Percentiles rank a stretch among this genome's conserved stretches.
phyloP scores from a whole-genome alignment of 2,329 filamentous ascomycete genomes.

The Fusarium nodosum region DNA sequence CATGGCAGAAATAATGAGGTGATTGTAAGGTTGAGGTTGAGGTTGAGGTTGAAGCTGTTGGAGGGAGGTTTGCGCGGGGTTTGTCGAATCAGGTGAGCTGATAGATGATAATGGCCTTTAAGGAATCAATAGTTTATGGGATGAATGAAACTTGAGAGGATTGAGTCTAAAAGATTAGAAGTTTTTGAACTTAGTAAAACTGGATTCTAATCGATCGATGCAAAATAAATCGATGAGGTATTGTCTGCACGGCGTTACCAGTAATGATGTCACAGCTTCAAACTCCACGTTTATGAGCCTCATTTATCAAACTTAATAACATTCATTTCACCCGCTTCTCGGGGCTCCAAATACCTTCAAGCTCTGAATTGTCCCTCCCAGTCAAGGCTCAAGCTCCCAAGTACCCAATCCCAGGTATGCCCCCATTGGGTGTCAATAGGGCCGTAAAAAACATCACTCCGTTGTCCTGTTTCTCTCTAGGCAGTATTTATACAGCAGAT shows the following conservation, averaged over 20 bases:
- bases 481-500: not conserved
- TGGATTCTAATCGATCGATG: slow-evolving; percentile 19
- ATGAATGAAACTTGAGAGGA: not conserved
- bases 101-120: not conserved
- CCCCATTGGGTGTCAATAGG: not conserved
- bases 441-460: not conserved
- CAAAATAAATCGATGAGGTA: slow-evolving; percentile 30
- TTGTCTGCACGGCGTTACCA: slow-evolving; percentile 27
- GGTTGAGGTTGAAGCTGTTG: slow-evolving; percentile 5
- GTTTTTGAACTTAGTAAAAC: slow-evolving; percentile 4
- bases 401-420: not conserved
- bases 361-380: not conserved
- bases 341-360: not conserved
- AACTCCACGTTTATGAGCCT: slow-evolving; percentile 6
- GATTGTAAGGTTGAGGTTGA: slow-evolving; percentile 9
- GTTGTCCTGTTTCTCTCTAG: not conserved
- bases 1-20: slow-evolving; percentile 41
- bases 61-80: slow-evolving; percentile 7
- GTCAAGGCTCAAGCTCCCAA: not conserved
- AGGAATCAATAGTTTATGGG: not conserved
- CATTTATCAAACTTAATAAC: not conserved
- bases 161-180: not conserved
- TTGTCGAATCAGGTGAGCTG: slow-evolving; percentile 5
- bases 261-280: slow-evolving; percentile 41
- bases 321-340: not conserved